Evolutionary conservation across 2,329 filamentous ascomycete genomes (phyloP), one percentile per base, ranked within the genome.

Genomic region (Clarireedia monteithiana): DNA sequence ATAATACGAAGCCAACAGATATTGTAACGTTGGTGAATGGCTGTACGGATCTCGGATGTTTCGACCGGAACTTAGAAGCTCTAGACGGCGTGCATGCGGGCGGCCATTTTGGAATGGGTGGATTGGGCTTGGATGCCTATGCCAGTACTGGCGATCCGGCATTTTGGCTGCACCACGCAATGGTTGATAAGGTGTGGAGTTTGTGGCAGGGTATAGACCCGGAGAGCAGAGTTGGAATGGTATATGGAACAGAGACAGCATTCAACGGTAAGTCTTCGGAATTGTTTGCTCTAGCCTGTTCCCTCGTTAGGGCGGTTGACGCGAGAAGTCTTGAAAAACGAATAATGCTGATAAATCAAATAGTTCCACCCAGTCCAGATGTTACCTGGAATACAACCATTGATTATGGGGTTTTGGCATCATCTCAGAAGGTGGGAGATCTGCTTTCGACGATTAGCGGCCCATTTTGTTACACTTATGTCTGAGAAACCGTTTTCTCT

Each of bases 151-250:
- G 71, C 0, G 74, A 77, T 53, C 74, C 75, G 1, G 72, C 64
- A 1, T 77, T 77, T 62, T 76, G 71, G 58, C 60, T 74, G 5
- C 74, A 77, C 57, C 75, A 77, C 53, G 72, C 67, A 0, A 70
- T 74, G 62, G 70, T 77, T 45, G 75, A 77, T 57, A 67, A 74
- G 7, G 65, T 75, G 50, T 75, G 74, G 64, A 75, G 72, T 62
- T 71, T 77, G 55, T 77, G 74, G 74, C 74, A 76, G 65, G 73
- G 71, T 55, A 2, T 54, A 0, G 34, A n/a, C 42, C 46, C 30
- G 14, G 30, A 48, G 30, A 12, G 5, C 15, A 47, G 62, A 69
- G 12, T 70, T 48, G 61, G 65, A 9, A n/a, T 27, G 30, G 44
- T 54, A 27, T 48, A 54, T 34, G 51, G 34, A 20, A 54, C 51